Percentiles rank a stretch among this genome's conserved stretches.
Evolutionary conservation across 768 basidiomycete genomes (phyloP).

Genomic region (Termitomyces sp.): DNA sequence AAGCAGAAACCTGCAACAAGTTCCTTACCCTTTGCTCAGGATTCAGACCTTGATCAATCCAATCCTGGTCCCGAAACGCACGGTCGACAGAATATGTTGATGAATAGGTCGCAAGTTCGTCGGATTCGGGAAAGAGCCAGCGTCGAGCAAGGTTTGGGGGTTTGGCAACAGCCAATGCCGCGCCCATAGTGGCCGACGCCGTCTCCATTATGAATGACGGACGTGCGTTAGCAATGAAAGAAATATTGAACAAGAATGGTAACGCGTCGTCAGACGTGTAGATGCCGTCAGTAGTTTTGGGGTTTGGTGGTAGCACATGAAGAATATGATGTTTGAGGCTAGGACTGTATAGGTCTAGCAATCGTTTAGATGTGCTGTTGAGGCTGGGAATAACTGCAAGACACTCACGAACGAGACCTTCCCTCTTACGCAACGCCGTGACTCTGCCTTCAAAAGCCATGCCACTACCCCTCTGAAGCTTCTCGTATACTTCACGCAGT

Average conservation of each 20-base stretch:
- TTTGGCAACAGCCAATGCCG: slow-evolving; percentile 21
- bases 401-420: slow-evolving; percentile 46
- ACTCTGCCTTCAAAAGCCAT: slow-evolving; percentile 47
- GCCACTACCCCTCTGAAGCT: slow-evolving; percentile 31
- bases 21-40: slow-evolving; percentile 40
- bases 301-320: slow-evolving; percentile 27
- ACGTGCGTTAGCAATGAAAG: slow-evolving; percentile 45
- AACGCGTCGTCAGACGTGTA: slow-evolving; percentile 33
- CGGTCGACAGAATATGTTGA: slow-evolving; percentile 21
- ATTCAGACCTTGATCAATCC: slow-evolving; percentile 48
- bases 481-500: slow-evolving; percentile 39
- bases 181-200: slow-evolving; percentile 31
- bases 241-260: slow-evolving; percentile 45
- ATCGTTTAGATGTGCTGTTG: background rate
- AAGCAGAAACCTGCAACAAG: background rate
- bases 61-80: slow-evolving; percentile 32
- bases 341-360: slow-evolving; percentile 38
- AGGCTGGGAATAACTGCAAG: background rate
- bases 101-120: slow-evolving; percentile 25
- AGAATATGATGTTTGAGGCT: slow-evolving; percentile 41
- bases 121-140: slow-evolving; percentile 46
- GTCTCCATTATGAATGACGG: slow-evolving; percentile 43
- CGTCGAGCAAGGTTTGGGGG: slow-evolving; percentile 31
- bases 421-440: slow-evolving; percentile 40
- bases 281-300: slow-evolving; percentile 16